A percentile compares a stretch with the other conserved stretches of the same genome.
phyloP scores from a whole-genome alignment of 768 basidiomycete species.

The Pilatotrama ljubarskyi region DNA sequence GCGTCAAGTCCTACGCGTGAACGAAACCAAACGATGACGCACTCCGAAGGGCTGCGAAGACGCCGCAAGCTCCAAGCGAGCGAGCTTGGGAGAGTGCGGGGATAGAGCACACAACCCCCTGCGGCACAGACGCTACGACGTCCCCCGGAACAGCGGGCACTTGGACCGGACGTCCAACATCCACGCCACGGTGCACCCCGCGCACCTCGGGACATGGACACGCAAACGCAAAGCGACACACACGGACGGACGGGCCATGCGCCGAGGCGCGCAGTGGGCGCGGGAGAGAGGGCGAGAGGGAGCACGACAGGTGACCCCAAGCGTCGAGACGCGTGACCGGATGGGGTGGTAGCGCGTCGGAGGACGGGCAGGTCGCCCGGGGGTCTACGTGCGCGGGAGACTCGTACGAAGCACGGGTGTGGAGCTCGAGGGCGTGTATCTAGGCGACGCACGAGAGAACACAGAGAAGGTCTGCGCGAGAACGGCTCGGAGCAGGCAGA shows the following conservation, averaged over 20 bases:
- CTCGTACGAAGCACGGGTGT: background rate
- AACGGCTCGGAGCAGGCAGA: too few relatives aligned
- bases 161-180: too few relatives aligned
- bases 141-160: too few relatives aligned
- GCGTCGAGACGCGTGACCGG: background rate
- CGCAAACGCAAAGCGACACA: constrained; percentile 9
- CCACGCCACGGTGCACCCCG: too few relatives aligned
- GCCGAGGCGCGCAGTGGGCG: background rate
- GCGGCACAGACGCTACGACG: too few relatives aligned
- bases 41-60: too few relatives aligned
- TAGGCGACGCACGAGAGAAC: background rate
- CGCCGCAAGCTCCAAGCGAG: too few relatives aligned
- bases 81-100: too few relatives aligned
- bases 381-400: background rate
- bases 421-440: background rate
- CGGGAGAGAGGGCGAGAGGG: background rate
- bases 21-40: too few relatives aligned
- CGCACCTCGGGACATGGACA: background rate
- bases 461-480: background rate
- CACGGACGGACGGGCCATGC: constrained; percentile 10
- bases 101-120: too few relatives aligned
- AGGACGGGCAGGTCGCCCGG: constrained; percentile 10
- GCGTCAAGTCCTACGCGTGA: too few relatives aligned
- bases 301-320: too few relatives aligned
- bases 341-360: background rate